phyloP scores from a whole-genome alignment of 352 stramenopile species.

The Pythium volutum region DNA sequence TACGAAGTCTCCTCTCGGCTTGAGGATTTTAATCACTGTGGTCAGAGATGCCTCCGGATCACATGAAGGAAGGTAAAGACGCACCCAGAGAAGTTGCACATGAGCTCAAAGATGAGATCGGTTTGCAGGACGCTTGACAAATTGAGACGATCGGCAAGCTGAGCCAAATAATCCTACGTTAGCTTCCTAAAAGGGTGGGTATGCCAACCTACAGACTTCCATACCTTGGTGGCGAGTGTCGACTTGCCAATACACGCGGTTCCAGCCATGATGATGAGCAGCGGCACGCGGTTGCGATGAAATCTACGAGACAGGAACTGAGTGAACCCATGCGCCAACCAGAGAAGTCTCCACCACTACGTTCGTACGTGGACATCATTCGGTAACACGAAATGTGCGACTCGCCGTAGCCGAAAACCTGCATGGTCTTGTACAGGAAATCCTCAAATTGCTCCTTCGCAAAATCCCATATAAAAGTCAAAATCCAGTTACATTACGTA shows the following conservation, averaged over 20 bases:
- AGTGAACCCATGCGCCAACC: background rate
- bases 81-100: conserved; percentile 89
- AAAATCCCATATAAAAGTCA: background rate
- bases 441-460: conserved; percentile 85
- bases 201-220: too few relatives aligned
- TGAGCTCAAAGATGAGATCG: conserved; percentile 87
- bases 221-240: conserved; percentile 83
- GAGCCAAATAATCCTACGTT: background rate
- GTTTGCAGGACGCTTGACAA: conserved; percentile 85
- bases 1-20: conserved; percentile 66
- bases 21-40: background rate
- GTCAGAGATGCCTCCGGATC: background rate
- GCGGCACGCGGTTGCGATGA: conserved; percentile 76
- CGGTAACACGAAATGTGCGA: conserved; percentile 80
- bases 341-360: background rate
- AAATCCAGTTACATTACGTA: too few relatives aligned
- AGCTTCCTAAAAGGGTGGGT: too few relatives aligned
- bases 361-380: conserved; percentile 79
- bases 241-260: conserved; percentile 85
- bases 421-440: conserved; percentile 90
- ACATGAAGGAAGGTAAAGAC: background rate
- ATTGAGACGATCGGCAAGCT: conserved; percentile 85
- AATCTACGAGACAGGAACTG: conserved; percentile 37
- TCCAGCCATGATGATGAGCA: conserved; percentile 82
- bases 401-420: conserved; percentile 86